Percentiles rank a stretch among this genome's conserved stretches.
These are phyloP conservation scores for Cryptococcus sp. DNA, from an alignment of 1,284 basidiomycete species.

Conservation along the genomic window DNA sequence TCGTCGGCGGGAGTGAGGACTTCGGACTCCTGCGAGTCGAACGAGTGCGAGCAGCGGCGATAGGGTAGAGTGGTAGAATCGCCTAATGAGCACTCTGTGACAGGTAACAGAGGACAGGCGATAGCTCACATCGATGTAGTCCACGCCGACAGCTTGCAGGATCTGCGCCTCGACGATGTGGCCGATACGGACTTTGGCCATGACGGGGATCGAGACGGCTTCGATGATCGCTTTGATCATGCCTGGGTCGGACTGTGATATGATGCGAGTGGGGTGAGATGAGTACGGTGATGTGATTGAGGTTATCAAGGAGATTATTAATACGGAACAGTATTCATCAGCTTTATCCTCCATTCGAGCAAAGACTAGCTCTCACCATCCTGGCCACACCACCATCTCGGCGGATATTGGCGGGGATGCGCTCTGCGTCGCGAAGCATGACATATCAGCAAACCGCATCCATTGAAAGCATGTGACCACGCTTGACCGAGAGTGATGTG, in stretches of 20 bases:
- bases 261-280: conserved; percentile 9
- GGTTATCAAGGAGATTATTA: neutral
- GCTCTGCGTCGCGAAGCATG: conserved; percentile 57
- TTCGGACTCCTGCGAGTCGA: conserved; percentile 67
- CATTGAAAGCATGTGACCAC: no score
- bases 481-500: neutral
- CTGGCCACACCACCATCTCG: conserved; percentile 86
- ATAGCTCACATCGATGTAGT: conserved; percentile 86
- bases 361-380: conserved; percentile 64
- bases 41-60: neutral
- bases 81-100: no score
- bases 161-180: conserved; percentile 98
- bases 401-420: conserved; percentile 95
- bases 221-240: conserved; percentile 97
- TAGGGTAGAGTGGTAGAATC: neutral
- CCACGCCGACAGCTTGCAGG: conserved; percentile 88
- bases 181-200: conserved; percentile 73
- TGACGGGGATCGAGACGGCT: conserved; percentile 78
- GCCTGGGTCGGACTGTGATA: conserved; percentile 77
- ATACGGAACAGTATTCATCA: neutral
- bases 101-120: no score
- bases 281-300: neutral
- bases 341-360: neutral
- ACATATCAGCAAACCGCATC: no score
- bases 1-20: conserved; percentile 96